Evolutionary conservation across 2,329 filamentous ascomycete genomes (phyloP).

Genomic region (Hypoxylon sp.): DNA sequence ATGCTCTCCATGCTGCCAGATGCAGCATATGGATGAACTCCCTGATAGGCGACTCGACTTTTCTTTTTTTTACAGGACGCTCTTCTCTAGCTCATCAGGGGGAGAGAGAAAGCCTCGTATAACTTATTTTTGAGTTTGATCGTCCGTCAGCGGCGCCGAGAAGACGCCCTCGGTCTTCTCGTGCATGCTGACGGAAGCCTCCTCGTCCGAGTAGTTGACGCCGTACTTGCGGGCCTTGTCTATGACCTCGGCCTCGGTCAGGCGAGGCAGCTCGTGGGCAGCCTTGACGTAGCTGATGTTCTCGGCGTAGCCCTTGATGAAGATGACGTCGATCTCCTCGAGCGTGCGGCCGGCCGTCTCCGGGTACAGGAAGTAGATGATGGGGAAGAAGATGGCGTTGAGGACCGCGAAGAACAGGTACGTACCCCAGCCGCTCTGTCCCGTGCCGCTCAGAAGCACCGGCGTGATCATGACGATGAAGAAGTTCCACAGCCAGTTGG

Average conservation of each 20-base stretch:
- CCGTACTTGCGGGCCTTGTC: conserved; percentile 51
- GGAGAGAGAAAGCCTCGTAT: conserved; percentile 2
- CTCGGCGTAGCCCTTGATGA: conserved; percentile 65
- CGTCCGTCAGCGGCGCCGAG: conserved; percentile 21
- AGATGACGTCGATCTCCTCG: conserved; percentile 66
- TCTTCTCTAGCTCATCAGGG: conserved; percentile 4
- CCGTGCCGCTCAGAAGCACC: conserved; percentile 65
- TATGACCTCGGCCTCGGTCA: conserved; percentile 61
- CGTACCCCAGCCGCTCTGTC: conserved; percentile 55
- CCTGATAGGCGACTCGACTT: not conserved
- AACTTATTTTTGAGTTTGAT: conserved; percentile 12
- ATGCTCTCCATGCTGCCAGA: too few species aligned
- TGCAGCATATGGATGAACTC: too few species aligned
- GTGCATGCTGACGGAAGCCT: conserved; percentile 27
- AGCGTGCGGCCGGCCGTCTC: conserved; percentile 59
- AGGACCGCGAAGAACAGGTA: conserved; percentile 56
- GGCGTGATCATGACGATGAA: conserved; percentile 70
- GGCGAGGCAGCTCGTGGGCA: conserved; percentile 62
- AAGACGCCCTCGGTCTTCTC: conserved; percentile 32
- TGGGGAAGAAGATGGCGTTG: conserved; percentile 54
- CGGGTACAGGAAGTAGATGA: conserved; percentile 61
- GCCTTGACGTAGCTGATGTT: conserved; percentile 68
- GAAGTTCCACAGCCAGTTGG: conserved; percentile 60
- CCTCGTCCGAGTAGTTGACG: conserved; percentile 36
- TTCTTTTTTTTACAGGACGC: conserved; percentile 1